Conservation (phyloP, 805 yeast species). For the Ogataea angusta region DNA sequence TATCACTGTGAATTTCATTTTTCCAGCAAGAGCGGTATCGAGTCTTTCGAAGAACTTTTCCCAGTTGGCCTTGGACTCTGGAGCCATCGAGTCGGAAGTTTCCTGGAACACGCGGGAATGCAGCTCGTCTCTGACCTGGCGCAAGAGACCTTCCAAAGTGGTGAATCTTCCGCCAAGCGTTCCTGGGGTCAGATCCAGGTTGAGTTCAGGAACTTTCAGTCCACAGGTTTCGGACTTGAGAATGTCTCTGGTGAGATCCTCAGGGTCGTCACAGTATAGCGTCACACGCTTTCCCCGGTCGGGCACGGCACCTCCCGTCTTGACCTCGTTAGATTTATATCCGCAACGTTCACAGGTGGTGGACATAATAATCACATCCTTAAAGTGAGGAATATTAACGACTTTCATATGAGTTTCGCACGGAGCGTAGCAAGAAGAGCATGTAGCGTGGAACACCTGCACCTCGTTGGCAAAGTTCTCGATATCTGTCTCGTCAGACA, state of each 20-base stretch:
- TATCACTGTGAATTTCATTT: slow-evolving; percentile 72
- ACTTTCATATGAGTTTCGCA: slow-evolving; percentile 96
- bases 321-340: slow-evolving; percentile 94
- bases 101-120: slow-evolving; percentile 79
- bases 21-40: slow-evolving; percentile 78
- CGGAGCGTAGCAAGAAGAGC: slow-evolving; percentile 80
- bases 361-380: slow-evolving; percentile 95
- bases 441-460: slow-evolving; percentile 87
- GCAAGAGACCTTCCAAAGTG: slow-evolving; percentile 88
- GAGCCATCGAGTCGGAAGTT: slow-evolving; percentile 90
- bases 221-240: slow-evolving; percentile 94
- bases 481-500: slow-evolving; percentile 71
- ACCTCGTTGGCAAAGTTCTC: slow-evolving; percentile 88
- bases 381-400: slow-evolving; percentile 95
- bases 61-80: slow-evolving; percentile 79
- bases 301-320: slow-evolving; percentile 97
- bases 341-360: slow-evolving; percentile 93
- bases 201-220: slow-evolving; percentile 78
- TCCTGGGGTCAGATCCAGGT: slow-evolving; percentile 89
- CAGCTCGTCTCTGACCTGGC: slow-evolving; percentile 87
- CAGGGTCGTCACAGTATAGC: slow-evolving; percentile 78
- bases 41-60: slow-evolving; percentile 66
- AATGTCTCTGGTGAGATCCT: slow-evolving; percentile 91
- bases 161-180: slow-evolving; percentile 98
- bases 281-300: slow-evolving; percentile 73